phyloP scores from a whole-genome alignment of 2,329 filamentous ascomycete genomes.

The Diaporthe australafricana region DNA sequence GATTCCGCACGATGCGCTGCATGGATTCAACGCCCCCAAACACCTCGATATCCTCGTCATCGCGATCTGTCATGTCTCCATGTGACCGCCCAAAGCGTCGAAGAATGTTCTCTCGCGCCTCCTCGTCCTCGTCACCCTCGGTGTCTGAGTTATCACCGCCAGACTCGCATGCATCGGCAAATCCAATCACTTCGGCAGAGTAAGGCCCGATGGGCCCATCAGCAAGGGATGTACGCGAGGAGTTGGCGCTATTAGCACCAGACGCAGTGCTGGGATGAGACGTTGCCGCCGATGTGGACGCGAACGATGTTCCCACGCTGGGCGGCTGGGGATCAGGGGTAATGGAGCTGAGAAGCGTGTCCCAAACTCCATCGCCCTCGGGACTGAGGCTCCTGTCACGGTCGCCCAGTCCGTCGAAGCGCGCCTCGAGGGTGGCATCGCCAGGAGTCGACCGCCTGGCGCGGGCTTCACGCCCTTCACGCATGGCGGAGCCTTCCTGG shows the following conservation, averaged over 20 bases:
- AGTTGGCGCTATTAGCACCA: constrained; percentile 46
- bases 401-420: constrained; percentile 79
- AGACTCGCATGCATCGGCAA: constrained; percentile 62
- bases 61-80: constrained; percentile 56
- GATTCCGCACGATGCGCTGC: constrained; percentile 76
- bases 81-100: constrained; percentile 48
- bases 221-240: constrained; percentile 60
- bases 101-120: constrained; percentile 40
- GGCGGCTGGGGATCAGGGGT: constrained; percentile 85
- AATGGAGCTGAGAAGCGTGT: constrained; percentile 82
- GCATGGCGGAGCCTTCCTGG: constrained; percentile 24
- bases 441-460: not conserved
- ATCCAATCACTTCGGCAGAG: constrained; percentile 29
- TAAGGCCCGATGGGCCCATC: constrained; percentile 45
- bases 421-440: constrained; percentile 20
- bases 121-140: constrained; percentile 61
- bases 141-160: constrained; percentile 67
- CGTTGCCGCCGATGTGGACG: constrained; percentile 65
- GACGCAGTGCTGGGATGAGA: constrained; percentile 52
- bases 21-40: constrained; percentile 64
- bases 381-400: constrained; percentile 85
- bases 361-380: constrained; percentile 77
- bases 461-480: constrained; percentile 27
- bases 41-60: constrained; percentile 42
- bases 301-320: constrained; percentile 85